Percentiles rank a stretch among this genome's conserved stretches.
Evolutionary conservation across 116 monocot genomes (phyloP).

Genomic region (Posidonia oceanica): DNA sequence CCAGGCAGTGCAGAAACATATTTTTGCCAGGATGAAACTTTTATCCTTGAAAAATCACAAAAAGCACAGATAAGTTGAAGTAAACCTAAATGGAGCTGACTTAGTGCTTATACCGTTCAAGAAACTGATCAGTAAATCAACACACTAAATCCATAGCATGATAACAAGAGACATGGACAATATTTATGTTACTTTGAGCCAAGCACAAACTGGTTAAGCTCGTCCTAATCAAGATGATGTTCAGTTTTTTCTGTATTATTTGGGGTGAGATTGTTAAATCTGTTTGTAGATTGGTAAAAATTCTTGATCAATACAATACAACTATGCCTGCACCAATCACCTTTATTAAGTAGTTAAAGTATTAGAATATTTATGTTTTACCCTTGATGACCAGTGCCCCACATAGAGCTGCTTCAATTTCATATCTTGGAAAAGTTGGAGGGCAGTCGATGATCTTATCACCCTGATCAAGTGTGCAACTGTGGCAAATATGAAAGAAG

Average conservation of each 20-base stretch:
- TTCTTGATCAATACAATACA: neutral
- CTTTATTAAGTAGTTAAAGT: too few species aligned
- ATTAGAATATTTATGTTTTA: neutral
- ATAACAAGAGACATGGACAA: neutral
- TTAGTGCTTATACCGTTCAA: neutral
- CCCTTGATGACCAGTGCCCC: constrained; percentile 9
- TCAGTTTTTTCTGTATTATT: too few species aligned
- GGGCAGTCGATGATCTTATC: constrained; percentile 9
- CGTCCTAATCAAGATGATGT: too few species aligned
- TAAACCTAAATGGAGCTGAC: neutral
- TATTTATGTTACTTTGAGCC: too few species aligned
- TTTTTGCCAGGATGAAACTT: neutral
- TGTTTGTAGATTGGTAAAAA: neutral
- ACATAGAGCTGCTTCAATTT: constrained; percentile 5
- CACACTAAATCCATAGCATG: neutral
- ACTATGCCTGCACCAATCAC: too few species aligned
- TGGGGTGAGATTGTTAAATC: too few species aligned
- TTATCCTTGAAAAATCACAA: neutral
- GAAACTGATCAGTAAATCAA: neutral
- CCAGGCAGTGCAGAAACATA: neutral
- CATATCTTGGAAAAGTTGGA: constrained; percentile 11
- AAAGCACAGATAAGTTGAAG: neutral
- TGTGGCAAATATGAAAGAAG: neutral
- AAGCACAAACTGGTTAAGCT: too few species aligned
- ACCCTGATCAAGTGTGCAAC: constrained; percentile 4